These are phyloP conservation scores for Sicyos edulis DNA, from an alignment of 306 rosid species.

Conservation along the genomic window DNA sequence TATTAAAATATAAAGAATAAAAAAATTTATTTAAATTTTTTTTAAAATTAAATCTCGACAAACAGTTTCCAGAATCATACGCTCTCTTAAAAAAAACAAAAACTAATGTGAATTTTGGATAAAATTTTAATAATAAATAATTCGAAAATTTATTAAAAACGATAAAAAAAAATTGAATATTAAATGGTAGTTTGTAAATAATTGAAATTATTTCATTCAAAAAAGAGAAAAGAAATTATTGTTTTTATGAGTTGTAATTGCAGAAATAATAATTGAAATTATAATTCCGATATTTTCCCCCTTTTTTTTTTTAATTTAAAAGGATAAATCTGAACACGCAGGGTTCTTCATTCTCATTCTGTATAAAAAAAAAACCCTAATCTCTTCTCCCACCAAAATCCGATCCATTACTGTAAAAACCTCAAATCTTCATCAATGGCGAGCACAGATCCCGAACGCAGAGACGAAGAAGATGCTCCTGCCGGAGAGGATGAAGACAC, in stretches of 20 bases:
- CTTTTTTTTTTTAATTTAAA: neutral
- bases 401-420: neutral
- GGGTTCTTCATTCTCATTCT: neutral
- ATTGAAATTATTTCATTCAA: neutral
- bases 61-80: too few species aligned
- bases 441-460: conserved; percentile 67
- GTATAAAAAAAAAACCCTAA: conserved; percentile 16
- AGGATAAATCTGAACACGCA: neutral
- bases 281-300: neutral
- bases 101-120: too few species aligned
- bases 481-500: conserved; percentile 93
- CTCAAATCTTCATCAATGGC: conserved; percentile 37
- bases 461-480: conserved; percentile 71
- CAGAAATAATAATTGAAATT: neutral
- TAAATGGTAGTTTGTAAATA: neutral
- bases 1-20: too few species aligned
- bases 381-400: neutral
- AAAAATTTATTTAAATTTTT: too few species aligned
- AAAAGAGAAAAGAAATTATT: neutral
- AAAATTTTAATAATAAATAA: too few species aligned
- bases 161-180: neutral
- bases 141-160: too few species aligned
- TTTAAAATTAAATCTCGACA: too few species aligned
- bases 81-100: too few species aligned
- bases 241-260: neutral